Conservation (phyloP, 2,329 filamentous ascomycete species). For the Dactylonectria estremocensis region DNA sequence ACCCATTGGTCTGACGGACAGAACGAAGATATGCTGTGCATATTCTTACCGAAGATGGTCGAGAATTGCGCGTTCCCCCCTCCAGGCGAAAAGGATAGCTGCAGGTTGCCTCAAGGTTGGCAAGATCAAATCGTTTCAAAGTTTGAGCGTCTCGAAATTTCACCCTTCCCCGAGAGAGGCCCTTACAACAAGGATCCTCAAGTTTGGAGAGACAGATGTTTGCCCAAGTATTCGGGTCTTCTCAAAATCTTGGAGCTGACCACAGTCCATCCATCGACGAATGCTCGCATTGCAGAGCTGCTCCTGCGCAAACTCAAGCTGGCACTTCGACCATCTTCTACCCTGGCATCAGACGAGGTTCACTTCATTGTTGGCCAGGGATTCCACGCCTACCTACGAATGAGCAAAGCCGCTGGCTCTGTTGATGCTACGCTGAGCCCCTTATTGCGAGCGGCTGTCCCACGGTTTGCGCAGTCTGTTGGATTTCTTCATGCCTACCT, state of each 20-base stretch:
- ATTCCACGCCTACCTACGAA: slow-evolving; percentile 79
- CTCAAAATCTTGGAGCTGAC: slow-evolving; percentile 75
- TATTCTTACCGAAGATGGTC: slow-evolving; percentile 78
- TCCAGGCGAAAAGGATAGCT: slow-evolving; percentile 66
- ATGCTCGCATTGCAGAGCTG: slow-evolving; percentile 76
- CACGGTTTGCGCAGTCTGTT: slow-evolving; percentile 74
- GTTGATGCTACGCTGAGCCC: slow-evolving; percentile 75
- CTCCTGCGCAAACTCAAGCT: slow-evolving; percentile 77
- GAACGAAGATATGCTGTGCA: slow-evolving; percentile 78
- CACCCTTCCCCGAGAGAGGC: slow-evolving; percentile 75
- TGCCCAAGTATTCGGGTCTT: slow-evolving; percentile 78
- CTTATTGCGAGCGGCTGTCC: slow-evolving; percentile 75
- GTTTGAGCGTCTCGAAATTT: slow-evolving; percentile 76
- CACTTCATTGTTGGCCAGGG: slow-evolving; percentile 83
- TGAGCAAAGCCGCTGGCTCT: slow-evolving; percentile 72
- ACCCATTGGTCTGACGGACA: slow-evolving; percentile 78
- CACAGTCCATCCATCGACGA: slow-evolving; percentile 76
- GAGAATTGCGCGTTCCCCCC: slow-evolving; percentile 69
- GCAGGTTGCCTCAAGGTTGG: slow-evolving; percentile 76
- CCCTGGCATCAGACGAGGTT: slow-evolving; percentile 73
- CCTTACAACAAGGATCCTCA: slow-evolving; percentile 74
- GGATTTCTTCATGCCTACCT: slow-evolving; percentile 77
- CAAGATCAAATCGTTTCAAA: slow-evolving; percentile 80
- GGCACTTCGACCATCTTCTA: slow-evolving; percentile 73
- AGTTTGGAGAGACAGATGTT: slow-evolving; percentile 73